Evolutionary conservation across 176 grass and related monocot species (phyloP), one percentile per base, ranked within the genome.

Genomic region (Musa troglodytarum): DNA sequence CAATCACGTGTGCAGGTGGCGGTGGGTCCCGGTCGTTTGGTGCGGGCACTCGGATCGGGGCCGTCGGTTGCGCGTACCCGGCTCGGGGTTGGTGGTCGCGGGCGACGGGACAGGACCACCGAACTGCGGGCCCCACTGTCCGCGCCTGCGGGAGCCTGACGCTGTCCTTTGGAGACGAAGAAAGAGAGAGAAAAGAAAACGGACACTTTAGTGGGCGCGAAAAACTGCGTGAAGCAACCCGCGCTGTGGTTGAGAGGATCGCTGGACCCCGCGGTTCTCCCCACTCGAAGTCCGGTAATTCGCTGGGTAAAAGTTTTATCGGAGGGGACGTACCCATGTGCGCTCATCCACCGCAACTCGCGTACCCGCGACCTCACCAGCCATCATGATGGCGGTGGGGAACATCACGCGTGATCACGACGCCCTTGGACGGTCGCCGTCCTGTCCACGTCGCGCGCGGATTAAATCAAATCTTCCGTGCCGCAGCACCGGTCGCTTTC

Each of bases 351-450:
- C 62, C 19, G 13, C 20, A 22, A 13, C 21, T 12, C 21, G 9
- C 3, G 63, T 65, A 22, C 21, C 63, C 22, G 23, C 63, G 63
- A 11, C 22, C 20, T 43, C 34, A 43, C 34, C 34, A 69, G 29
- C 66, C 66, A 69, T n/a, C 66, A 69, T 69, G 34, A 69, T 69
- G 66, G 17, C 29, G 34, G 66, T 69, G 66, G 34, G 34, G 66
- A 12, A 12, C 66, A 69, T 49, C 34, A 16, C 66, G 29, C 66
- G 34, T 29, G 29, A 69, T 69, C 28, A 49, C 28, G 66, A 17
- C 66, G 29, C 15, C 1, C 28, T 1, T 22, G 66, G 66, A 43
- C 34, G 34, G 34, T 43, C 34, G 34, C 34, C 34, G 34, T 0
- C 4, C 34, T 43, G 6, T 6, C 34, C 34, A 43, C 34, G 34